Base-by-base conservation (phyloP, 2,329 filamentous ascomycete species). In the Sclerotinia subarctica region DNA sequence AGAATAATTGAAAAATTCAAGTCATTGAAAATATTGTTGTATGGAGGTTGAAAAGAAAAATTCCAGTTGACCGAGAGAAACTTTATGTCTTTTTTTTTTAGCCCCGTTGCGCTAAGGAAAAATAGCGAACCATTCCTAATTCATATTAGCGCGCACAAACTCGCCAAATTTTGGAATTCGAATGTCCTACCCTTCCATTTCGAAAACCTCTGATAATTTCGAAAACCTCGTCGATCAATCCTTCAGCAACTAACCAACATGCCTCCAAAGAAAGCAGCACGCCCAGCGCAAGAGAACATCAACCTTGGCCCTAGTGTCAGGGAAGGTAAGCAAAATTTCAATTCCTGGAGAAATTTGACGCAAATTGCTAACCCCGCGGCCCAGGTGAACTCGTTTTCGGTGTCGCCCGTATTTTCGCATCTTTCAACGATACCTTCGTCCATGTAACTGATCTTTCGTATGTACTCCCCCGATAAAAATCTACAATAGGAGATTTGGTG, bases 361-460 rank as follows among this genome's bases (percentile, higher is more conserved):
- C 47, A n/a, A 8, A 63, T 53, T 38, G 59, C 47, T 67, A 26
- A 67, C 49, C 57, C 49, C 58, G 59, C 59, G 21, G 51, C 64
- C 17, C 17, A 89, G 88, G 89, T 82, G 88, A 91, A 82, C 87
- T 91, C 79, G 89, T 92, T 80, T 92, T 92, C 80, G 90, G 89
- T 78, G 89, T 92, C 80, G 90, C 90, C 78, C 87, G 90, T 78
- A 92, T 92, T 82, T 92, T 92, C 81, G 90, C 90, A 76, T 91
- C 88, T 72, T 87, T 87, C 84, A 87, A 87, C 79, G 85, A 87
- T 78, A 87, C 85, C 78, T 88, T 87, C 82, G 95, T 99, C 82
- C 95, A 99, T 86, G 93, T 99, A 81, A 99, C 95, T 86, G 95
- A 98, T 96, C 93, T 99, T 82, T 90, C 86, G 90, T 93, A 84